Base-by-base conservation (phyloP, 2,329 filamentous ascomycete genomes). In the Cercospora berteroae region DNA sequence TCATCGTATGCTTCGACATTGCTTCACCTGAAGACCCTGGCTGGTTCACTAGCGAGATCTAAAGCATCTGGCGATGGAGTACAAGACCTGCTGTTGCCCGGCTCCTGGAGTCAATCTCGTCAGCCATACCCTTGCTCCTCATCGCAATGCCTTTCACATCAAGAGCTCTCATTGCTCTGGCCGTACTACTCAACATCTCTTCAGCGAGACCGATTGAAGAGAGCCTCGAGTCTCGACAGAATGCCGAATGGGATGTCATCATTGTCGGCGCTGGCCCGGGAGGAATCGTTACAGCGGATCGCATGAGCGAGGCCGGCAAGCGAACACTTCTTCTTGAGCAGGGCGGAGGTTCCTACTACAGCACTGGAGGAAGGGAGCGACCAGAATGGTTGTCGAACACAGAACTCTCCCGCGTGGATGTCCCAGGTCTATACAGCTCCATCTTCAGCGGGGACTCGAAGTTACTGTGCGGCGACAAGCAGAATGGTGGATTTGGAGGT, bases 241-340 rank as follows among this genome's bases (percentile, higher is more conserved):
- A 64, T 58, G 52, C 44, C 27, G 61, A 71, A 48, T 72, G 69
- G 67, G 70, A 72, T 62, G 73, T 71, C 39, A 83, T 85, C 57
- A 75, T 85, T 16, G 79, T 84, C 18, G 83, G 68, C n/a, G 82
- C 83, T 39, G 84, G 84, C 31, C 82, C 84, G 7, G 83, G 83
- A 7, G 84, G 84, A 5, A 84, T 86, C 62, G 83, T 86, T 31
- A 81, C 83, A 36, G 83, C 84, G 31, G 82, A 84, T 62, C 77
- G 82, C 60, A 77, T 86, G 75, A 84, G 83, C 62, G 83, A 84
- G 69, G 81, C 81, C 10, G 83, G 84, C 31, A 81, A 84, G 69
- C 82, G 81, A 70, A 86, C 84, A 0, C 79, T 86, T 27, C 77
- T 87, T 0, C 78, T 86, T 4, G 84, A 86, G 72, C 78, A 83